These are phyloP conservation scores for Pseudevernia furfuracea DNA, from an alignment of 495 filamentous ascomycete genomes.

Conservation along the genomic window DNA sequence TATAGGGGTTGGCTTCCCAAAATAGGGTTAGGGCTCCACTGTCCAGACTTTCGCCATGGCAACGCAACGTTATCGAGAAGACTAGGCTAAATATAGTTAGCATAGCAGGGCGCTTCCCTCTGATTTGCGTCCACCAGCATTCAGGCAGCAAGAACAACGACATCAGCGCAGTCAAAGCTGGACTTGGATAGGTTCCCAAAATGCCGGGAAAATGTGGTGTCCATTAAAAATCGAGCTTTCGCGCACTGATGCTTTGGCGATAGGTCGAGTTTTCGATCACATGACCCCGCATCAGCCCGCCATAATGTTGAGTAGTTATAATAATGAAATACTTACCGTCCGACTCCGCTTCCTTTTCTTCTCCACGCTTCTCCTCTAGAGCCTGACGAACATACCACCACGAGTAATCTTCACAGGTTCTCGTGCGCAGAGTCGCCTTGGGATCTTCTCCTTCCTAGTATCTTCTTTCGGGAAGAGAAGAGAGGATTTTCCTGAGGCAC, in stretches of 20 bases:
- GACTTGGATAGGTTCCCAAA: not conserved
- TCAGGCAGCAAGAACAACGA: not conserved
- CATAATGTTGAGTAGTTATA: too few species aligned
- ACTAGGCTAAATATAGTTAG: too few species aligned
- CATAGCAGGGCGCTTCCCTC: not conserved
- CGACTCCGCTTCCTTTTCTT: conserved; percentile 3
- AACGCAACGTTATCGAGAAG: not conserved
- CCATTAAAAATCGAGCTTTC: too few species aligned
- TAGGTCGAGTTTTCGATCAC: not conserved
- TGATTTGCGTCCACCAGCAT: not conserved
- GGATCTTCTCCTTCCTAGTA: conserved; percentile 26
- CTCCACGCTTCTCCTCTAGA: conserved; percentile 25
- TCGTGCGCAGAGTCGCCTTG: conserved; percentile 29
- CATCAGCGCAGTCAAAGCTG: not conserved
- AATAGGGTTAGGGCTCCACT: too few species aligned
- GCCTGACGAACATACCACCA: conserved; percentile 27
- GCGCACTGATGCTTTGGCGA: not conserved
- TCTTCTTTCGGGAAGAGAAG: conserved; percentile 22
- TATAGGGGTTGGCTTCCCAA: too few species aligned
- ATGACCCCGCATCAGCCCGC: not conserved
- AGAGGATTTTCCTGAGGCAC: conserved; percentile 25
- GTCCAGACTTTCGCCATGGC: not conserved
- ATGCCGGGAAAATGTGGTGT: too few species aligned
- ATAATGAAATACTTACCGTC: too few species aligned
- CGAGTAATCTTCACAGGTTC: conserved; percentile 26